phyloP scores from a whole-genome alignment of 192 early-diverging fungal species.

The Mortierella hygrophila region DNA sequence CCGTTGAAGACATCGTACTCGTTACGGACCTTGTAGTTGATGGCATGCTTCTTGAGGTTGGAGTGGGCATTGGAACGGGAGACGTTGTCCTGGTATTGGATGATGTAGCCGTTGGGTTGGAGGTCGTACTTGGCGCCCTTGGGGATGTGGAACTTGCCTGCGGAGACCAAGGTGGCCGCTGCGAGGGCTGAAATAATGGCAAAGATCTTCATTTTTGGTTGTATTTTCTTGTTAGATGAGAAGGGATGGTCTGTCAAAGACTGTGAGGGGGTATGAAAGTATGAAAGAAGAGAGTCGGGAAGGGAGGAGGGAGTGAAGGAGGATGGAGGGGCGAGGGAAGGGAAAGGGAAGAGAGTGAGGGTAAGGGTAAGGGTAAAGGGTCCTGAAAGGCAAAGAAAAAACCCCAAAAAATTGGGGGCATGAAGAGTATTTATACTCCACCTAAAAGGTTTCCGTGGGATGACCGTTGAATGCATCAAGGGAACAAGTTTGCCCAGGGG shows the following conservation, averaged over 20 bases:
- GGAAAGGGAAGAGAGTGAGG: no score
- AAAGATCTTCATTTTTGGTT: constrained; percentile 20
- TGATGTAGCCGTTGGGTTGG: constrained; percentile 38
- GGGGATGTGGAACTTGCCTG: constrained; percentile 34
- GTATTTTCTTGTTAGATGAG: neutral
- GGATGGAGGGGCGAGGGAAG: no score
- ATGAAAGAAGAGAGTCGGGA: neutral
- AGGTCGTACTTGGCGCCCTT: neutral
- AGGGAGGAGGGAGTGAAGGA: no score
- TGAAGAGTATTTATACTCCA: no score
- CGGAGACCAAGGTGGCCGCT: constrained; percentile 34
- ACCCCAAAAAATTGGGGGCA: no score
- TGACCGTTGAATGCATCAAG: no score
- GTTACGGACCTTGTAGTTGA: constrained; percentile 44
- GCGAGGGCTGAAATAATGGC: constrained; percentile 32
- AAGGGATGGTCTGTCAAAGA: constrained; percentile 11
- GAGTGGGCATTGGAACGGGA: neutral
- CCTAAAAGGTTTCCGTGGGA: no score
- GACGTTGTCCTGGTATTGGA: constrained; percentile 34
- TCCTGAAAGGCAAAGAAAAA: no score
- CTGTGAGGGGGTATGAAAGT: constrained; percentile 6
- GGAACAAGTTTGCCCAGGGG: no score
- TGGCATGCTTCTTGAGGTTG: constrained; percentile 1
- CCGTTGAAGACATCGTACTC: constrained; percentile 62
- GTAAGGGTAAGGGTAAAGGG: no score